Percentiles rank a stretch among this genome's conserved stretches.
phyloP scores from a whole-genome alignment of 768 basidiomycete species.

The Termitomyces sp. region DNA sequence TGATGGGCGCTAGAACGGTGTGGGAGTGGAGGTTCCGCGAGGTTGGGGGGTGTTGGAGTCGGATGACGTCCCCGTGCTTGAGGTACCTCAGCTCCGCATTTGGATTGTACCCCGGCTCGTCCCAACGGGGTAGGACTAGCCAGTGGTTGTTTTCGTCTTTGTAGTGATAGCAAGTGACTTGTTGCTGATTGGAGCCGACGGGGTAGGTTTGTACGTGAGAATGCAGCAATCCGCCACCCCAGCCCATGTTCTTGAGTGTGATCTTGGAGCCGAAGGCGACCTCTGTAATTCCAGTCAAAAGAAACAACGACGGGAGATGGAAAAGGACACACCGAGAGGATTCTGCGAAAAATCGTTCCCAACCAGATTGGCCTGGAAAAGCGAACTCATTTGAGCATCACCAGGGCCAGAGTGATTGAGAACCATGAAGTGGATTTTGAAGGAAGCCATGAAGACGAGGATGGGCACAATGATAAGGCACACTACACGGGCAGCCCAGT shows the following conservation, averaged over 20 bases:
- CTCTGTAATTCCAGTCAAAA: conserved; percentile 38
- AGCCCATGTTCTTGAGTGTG: conserved; percentile 96
- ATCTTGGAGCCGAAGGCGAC: conserved; percentile 86
- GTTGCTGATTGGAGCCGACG: conserved; percentile 87
- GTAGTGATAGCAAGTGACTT: conserved; percentile 99
- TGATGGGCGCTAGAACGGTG: conserved; percentile 76
- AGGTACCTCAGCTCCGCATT: conserved; percentile 68
- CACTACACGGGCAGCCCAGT: conserved; percentile 83
- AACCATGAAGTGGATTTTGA: conserved; percentile 96
- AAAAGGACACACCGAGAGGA: conserved; percentile 61
- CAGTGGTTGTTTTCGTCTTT: conserved; percentile 98
- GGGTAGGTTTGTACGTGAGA: conserved; percentile 97
- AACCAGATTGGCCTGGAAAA: conserved; percentile 94
- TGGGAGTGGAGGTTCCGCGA: conserved; percentile 93
- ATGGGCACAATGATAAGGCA: conserved; percentile 89
- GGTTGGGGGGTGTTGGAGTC: conserved; percentile 78
- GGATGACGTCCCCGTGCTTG: conserved; percentile 68
- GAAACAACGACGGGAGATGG: background rate
- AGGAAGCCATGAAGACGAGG: conserved; percentile 87
- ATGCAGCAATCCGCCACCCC: conserved; percentile 93
- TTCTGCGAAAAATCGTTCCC: conserved; percentile 93
- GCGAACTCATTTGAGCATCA: conserved; percentile 96
- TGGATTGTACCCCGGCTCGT: conserved; percentile 58
- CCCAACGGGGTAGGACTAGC: conserved; percentile 77
- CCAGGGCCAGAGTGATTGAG: conserved; percentile 93